These are phyloP conservation scores for Dendrocalamus latiflorus DNA, from an alignment of 202 grass and related monocot species.

Conservation along the genomic window DNA sequence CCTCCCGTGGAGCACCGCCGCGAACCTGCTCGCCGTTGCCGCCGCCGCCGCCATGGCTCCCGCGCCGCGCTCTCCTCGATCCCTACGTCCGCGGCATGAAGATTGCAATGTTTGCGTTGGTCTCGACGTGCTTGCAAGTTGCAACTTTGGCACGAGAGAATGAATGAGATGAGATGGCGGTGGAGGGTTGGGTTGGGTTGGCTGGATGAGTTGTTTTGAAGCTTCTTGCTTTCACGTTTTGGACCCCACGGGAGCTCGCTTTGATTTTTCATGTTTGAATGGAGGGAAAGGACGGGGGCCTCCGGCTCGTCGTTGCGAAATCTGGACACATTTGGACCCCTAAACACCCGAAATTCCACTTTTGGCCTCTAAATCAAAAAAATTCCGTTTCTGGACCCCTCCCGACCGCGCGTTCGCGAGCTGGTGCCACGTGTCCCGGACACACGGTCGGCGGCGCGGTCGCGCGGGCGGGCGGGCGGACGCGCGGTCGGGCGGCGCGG, in stretches of 20 bases:
- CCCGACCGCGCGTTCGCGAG: too few relatives aligned
- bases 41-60: constrained; percentile 39
- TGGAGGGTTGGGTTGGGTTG: not conserved
- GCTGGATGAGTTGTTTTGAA: constrained; percentile 33
- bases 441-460: too few relatives aligned
- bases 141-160: constrained; percentile 10
- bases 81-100: not conserved
- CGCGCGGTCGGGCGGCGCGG: too few relatives aligned
- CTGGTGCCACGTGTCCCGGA: too few relatives aligned
- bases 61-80: not conserved
- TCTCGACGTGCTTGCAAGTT: not conserved
- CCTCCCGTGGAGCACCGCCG: constrained; percentile 45
- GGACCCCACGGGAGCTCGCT: constrained; percentile 41
- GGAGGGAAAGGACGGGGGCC: not conserved
- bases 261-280: constrained; percentile 29
- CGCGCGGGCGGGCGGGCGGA: too few relatives aligned
- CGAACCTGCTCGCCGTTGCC: constrained; percentile 35
- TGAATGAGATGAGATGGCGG: constrained; percentile 30
- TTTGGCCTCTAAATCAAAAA: too few relatives aligned
- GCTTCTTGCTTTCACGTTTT: constrained; percentile 37
- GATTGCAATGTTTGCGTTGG: not conserved
- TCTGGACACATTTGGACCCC: too few relatives aligned
- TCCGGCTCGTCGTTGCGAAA: not conserved
- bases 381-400: too few relatives aligned
- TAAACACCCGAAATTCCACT: too few relatives aligned